phyloP scores from a whole-genome alignment of 2,329 filamentous ascomycete species.

The Phialophora macrospora region DNA sequence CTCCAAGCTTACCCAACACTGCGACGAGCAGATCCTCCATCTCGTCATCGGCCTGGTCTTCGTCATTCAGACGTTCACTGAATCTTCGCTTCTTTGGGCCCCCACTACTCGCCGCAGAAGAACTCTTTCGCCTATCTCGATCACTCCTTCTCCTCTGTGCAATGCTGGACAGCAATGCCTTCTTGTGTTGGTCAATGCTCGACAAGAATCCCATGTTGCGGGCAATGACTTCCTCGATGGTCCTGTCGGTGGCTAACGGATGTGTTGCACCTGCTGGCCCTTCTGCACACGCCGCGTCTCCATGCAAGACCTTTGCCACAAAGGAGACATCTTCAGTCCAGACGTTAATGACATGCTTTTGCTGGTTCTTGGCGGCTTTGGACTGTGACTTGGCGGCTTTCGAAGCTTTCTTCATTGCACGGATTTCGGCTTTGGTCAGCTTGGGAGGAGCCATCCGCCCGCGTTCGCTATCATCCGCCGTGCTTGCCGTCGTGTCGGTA shows the following conservation, averaged over 20 bases:
- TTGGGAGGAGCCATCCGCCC: slow-evolving; percentile 18
- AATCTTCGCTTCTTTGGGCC: slow-evolving; percentile 22
- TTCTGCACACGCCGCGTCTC: slow-evolving; percentile 18
- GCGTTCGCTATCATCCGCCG: slow-evolving; percentile 13
- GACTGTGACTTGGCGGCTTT: slow-evolving; percentile 35
- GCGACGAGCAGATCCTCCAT: slow-evolving; percentile 34
- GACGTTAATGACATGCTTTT: slow-evolving; percentile 31
- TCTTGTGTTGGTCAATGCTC: slow-evolving; percentile 37
- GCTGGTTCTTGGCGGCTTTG: slow-evolving; percentile 39
- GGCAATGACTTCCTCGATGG: slow-evolving; percentile 38
- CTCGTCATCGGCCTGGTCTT: slow-evolving; percentile 26
- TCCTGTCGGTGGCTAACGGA: slow-evolving; percentile 37
- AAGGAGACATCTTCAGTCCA: slow-evolving; percentile 32
- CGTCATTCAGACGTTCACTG: slow-evolving; percentile 10
- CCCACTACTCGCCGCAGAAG: background rate
- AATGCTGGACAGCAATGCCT: slow-evolving; percentile 31
- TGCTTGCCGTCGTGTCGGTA: slow-evolving; percentile 26
- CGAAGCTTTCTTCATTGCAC: slow-evolving; percentile 36
- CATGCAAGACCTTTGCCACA: slow-evolving; percentile 35
- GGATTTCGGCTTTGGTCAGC: slow-evolving; percentile 34
- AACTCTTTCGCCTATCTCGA: slow-evolving; percentile 28
- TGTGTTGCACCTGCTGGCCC: slow-evolving; percentile 22
- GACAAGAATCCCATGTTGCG: slow-evolving; percentile 36
- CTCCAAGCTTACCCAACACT: slow-evolving; percentile 34
- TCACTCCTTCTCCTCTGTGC: slow-evolving; percentile 28